Evolutionary conservation across 345 rosid species (phyloP), one percentile per base, ranked within the genome.

Genomic region (Salix caprea): DNA sequence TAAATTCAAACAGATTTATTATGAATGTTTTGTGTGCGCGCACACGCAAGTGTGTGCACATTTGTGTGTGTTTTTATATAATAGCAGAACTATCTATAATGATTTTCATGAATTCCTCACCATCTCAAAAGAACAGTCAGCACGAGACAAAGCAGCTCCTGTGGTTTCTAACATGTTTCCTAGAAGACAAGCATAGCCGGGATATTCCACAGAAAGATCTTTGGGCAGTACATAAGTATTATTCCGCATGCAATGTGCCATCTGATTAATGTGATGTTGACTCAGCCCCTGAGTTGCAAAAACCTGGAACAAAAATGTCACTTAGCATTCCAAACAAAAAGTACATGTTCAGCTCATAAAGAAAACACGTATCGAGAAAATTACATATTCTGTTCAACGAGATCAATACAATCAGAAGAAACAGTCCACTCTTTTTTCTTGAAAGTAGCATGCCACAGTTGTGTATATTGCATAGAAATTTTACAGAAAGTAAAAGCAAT

Each of bases 111-210:
- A 23, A 37, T 15, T 19, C 58, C 85, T 73, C 84, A 94, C 99
- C 97, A 88, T 86, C 77, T 89, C 94, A 84, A 94, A 87, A 69
- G 95, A 86, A 85, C 98, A 91, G 42, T 84, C 87, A 39, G 97
- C 92, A 82, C 84, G 93, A 62, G 92, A 88, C 76, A 94, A 85
- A 81, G 91, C 84, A 83, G 87, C 89, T 79, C 87, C 89, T 71
- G 98, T 94, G 74, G 89, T 88, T 85, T 96, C 99, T 83, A 96
- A 82, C 15, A 86, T 82, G 79, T 94, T 94, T 77, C 94, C 99
- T 79, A 96, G 97, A 71, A 96, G 92, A 78, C 98, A 92, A 69
- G 98, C 98, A 84, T 88, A 85, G 68, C 92, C 84, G 69, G 99
- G 97, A 81, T 85, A 88, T 74, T 87, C 90, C 50, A 71, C 73